phyloP scores from a whole-genome alignment of 108 stramenopile species.

The Chaetoceros muelleri region DNA sequence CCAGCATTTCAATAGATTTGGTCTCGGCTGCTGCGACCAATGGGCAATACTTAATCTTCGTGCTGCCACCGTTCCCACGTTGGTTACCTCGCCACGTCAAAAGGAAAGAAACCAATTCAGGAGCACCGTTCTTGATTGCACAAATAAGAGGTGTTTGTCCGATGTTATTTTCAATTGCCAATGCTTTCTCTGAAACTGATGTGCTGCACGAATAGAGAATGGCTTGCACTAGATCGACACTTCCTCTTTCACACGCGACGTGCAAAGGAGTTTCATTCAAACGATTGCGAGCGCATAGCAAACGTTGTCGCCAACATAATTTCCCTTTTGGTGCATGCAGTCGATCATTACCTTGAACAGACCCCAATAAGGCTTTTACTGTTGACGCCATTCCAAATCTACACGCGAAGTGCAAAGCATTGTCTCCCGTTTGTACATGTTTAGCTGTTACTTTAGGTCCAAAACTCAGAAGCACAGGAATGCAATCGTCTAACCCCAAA shows the following conservation, averaged over 20 bases:
- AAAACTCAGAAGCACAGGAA: conserved; percentile 10
- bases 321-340: too few species aligned
- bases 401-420: conserved; percentile 27
- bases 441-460: neutral
- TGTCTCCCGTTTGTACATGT: conserved; percentile 17
- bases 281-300: conserved; percentile 33
- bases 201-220: conserved; percentile 24
- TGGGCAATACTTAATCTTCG: neutral
- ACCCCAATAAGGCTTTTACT: neutral
- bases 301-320: conserved; percentile 17
- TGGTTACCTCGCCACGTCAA: conserved; percentile 53
- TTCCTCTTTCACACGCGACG: conserved; percentile 38
- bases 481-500: conserved; percentile 13
- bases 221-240: conserved; percentile 32
- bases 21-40: conserved; percentile 18
- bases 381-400: conserved; percentile 2
- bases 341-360: neutral
- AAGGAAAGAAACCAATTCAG: conserved; percentile 44
- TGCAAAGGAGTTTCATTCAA: conserved; percentile 41
- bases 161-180: conserved; percentile 30
- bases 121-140: conserved; percentile 41
- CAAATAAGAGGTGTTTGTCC: conserved; percentile 40
- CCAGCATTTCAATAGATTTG: conserved; percentile 21
- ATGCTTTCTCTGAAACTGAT: conserved; percentile 32
- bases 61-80: neutral